Conservation (phyloP, 176 grass and related monocot genomes). For the Phoenix roebelenii region DNA sequence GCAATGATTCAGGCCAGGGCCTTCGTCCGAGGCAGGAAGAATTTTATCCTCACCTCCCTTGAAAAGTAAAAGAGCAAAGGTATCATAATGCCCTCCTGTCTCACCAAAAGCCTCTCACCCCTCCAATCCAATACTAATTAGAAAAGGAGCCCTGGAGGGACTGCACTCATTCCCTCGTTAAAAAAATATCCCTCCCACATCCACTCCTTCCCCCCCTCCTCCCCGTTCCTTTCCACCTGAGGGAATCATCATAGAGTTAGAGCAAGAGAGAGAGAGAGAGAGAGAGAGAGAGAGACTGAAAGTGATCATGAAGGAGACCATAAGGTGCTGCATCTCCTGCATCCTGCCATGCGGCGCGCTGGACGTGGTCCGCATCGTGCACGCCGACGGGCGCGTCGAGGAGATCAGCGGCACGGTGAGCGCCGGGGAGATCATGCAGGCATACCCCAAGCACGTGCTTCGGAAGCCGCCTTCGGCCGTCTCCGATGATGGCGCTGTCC, state of each 20-base stretch:
- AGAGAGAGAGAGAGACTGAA: not conserved
- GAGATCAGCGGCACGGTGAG: conserved; percentile 71
- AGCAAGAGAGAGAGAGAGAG: not conserved
- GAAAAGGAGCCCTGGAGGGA: not conserved
- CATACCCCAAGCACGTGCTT: conserved; percentile 83
- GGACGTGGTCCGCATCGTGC: conserved; percentile 95
- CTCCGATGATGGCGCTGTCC: conserved; percentile 28
- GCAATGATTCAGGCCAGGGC: conserved; percentile 22
- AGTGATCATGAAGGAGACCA: conserved; percentile 50
- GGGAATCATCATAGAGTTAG: too few species aligned
- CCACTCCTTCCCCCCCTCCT: too few species aligned
- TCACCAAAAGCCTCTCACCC: not conserved
- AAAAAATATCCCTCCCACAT: not conserved
- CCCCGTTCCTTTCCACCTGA: not conserved
- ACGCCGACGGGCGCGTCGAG: conserved; percentile 87
- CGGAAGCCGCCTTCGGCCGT: conserved; percentile 53
- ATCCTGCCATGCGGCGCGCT: conserved; percentile 95
- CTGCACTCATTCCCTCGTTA: not conserved
- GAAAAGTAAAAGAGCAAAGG: not conserved
- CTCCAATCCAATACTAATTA: not conserved
- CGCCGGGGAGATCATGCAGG: conserved; percentile 84
- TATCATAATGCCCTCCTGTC: conserved; percentile 9
- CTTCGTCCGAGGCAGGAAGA: not conserved
- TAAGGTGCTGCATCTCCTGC: conserved; percentile 97
- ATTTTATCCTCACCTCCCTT: too few species aligned